A percentile compares a stretch with the other conserved stretches of the same genome.
These are phyloP conservation scores for Dendrocalamus sinicus DNA, from an alignment of 176 grass and related monocot species.

Conservation along the genomic window DNA sequence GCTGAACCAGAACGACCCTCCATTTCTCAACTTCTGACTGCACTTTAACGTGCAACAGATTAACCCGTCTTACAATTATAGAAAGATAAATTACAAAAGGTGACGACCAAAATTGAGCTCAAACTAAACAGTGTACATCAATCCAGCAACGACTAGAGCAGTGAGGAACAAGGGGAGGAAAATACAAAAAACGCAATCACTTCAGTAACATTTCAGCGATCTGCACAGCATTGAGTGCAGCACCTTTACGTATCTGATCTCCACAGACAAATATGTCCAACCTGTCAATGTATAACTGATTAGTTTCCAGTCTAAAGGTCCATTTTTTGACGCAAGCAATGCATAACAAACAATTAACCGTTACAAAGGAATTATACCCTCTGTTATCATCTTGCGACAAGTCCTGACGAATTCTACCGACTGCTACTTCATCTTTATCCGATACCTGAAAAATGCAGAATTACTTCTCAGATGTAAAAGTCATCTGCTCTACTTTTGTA, in stretches of 20 bases:
- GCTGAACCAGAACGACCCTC: background rate
- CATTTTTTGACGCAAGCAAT: background rate
- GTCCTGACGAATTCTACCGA: constrained; percentile 91
- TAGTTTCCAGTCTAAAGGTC: constrained; percentile 24
- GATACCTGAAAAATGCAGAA: constrained; percentile 68
- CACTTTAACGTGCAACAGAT: constrained; percentile 29
- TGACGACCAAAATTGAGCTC: constrained; percentile 37
- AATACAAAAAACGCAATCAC: constrained; percentile 31
- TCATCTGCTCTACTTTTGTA: background rate
- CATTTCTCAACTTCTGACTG: constrained; percentile 9
- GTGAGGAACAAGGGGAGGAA: background rate
- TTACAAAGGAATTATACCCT: constrained; percentile 60
- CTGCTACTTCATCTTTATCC: constrained; percentile 88
- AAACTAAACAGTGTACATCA: constrained; percentile 24
- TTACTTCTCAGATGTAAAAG: constrained; percentile 1
- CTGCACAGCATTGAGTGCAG: constrained; percentile 91
- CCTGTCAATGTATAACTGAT: constrained; percentile 50
- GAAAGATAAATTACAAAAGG: constrained; percentile 30
- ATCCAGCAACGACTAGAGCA: constrained; percentile 7
- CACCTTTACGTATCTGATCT: constrained; percentile 99
- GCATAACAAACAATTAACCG: background rate
- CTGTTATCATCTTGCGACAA: constrained; percentile 79
- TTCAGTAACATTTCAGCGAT: constrained; percentile 94
- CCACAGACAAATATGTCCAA: constrained; percentile 97
- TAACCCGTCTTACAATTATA: background rate